A percentile compares a stretch with the other conserved stretches of the same genome.
These are phyloP conservation scores for Alternaria consortialis DNA, from an alignment of 2,329 filamentous ascomycete genomes.

Conservation along the genomic window DNA sequence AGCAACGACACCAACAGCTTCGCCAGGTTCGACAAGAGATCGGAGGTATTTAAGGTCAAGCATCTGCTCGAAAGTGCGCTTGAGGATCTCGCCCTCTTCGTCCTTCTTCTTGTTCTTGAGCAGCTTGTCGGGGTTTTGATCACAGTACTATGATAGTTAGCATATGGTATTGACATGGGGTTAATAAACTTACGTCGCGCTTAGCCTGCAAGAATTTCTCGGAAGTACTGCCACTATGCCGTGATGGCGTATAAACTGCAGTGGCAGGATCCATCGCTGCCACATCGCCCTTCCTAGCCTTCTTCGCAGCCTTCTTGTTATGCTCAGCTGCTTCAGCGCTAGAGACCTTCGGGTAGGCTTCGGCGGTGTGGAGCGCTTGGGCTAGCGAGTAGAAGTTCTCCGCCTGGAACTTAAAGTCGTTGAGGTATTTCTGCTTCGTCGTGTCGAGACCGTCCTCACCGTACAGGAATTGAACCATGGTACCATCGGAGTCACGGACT, in stretches of 20 bases:
- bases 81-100: conserved; percentile 56
- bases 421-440: conserved; percentile 90
- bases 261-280: conserved; percentile 79
- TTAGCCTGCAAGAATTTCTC: conserved; percentile 82
- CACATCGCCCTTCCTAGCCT: conserved; percentile 74
- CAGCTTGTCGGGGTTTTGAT: conserved; percentile 72
- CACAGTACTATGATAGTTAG: conserved; percentile 68
- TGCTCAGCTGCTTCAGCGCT: conserved; percentile 71
- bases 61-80: conserved; percentile 80
- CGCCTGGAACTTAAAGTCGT: conserved; percentile 88
- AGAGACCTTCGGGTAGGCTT: conserved; percentile 63
- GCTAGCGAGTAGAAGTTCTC: conserved; percentile 85
- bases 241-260: conserved; percentile 76
- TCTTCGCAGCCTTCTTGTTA: conserved; percentile 77
- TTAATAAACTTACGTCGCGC: conserved; percentile 60
- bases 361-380: conserved; percentile 75
- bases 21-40: conserved; percentile 91
- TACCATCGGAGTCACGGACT: conserved; percentile 92
- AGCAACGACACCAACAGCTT: conserved; percentile 95
- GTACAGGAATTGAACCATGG: conserved; percentile 93
- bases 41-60: conserved; percentile 92
- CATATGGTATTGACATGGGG: background rate
- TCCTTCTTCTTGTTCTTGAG: conserved; percentile 68
- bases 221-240: conserved; percentile 84
- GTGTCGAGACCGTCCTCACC: conserved; percentile 96